These are phyloP conservation scores for Trifolium pratense DNA, from an alignment of 306 rosid genomes.

Conservation along the genomic window DNA sequence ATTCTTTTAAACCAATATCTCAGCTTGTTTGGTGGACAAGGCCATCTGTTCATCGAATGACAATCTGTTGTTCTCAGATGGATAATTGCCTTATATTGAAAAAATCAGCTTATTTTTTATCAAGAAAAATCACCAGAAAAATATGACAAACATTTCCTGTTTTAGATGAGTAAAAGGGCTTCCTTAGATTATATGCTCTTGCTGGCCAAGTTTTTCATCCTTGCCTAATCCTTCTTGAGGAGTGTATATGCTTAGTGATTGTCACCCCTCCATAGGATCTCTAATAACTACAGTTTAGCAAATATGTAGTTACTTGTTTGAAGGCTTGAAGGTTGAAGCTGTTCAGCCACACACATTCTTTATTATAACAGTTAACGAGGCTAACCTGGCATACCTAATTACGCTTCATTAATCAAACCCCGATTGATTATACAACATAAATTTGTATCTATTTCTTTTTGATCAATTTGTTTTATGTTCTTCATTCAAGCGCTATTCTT, in stretches of 20 bases:
- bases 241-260: slow-evolving; percentile 3
- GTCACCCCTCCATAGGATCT: background rate
- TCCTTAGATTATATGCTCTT: background rate
- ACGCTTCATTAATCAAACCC: slow-evolving; percentile 16
- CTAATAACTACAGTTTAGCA: background rate
- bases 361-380: background rate
- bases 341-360: background rate
- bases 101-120: no score
- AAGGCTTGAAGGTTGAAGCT: slow-evolving; percentile 29
- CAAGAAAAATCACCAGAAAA: no score
- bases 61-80: slow-evolving; percentile 2
- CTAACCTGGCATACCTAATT: slow-evolving; percentile 13
- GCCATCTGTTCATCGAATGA: background rate
- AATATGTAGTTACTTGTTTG: slow-evolving; percentile 25
- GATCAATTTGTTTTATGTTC: slow-evolving; percentile 28
- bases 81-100: background rate
- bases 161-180: slow-evolving; percentile 11
- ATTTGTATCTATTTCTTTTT: slow-evolving; percentile 7
- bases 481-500: slow-evolving; percentile 18
- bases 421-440: background rate
- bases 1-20: background rate
- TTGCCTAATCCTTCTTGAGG: slow-evolving; percentile 3
- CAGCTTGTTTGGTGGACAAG: slow-evolving; percentile 14
- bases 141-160: background rate
- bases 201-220: slow-evolving; percentile 10